Percentiles rank a stretch among this genome's conserved stretches.
Evolutionary conservation across 177 flowering plant genomes (phyloP).

Genomic region (Vitis hybrid): DNA sequence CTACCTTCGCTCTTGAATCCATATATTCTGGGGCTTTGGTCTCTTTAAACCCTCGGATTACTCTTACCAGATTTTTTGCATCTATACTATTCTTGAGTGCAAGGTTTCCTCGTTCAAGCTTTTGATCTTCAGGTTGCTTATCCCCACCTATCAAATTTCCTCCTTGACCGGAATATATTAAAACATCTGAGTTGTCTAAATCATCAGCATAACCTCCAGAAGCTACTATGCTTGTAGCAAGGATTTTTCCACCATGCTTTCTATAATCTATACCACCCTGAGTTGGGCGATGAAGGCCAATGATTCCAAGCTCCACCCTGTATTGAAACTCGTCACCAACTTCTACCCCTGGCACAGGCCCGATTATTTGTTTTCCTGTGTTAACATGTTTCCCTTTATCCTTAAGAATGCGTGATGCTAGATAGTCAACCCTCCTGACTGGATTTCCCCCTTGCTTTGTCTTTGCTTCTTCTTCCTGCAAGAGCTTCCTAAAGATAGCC

Average conservation of each 20-base stretch:
- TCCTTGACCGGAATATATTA: conserved; percentile 72
- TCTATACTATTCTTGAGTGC: conserved; percentile 59
- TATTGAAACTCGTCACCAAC: conserved; percentile 82
- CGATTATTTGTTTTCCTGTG: conserved; percentile 45
- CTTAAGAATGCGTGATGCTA: conserved; percentile 45
- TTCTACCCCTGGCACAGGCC: conserved; percentile 78
- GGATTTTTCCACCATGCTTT: conserved; percentile 23
- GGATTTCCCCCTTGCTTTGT: conserved; percentile 12
- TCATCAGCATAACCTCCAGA: conserved; percentile 79
- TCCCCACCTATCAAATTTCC: conserved; percentile 44
- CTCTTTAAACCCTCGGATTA: conserved; percentile 61
- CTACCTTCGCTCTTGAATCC: conserved; percentile 29
- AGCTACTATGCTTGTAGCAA: conserved; percentile 74
- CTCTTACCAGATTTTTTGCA: conserved; percentile 58
- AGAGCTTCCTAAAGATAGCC: conserved; percentile 56
- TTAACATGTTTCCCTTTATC: conserved; percentile 41
- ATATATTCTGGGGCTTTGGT: conserved; percentile 27
- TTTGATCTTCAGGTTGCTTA: conserved; percentile 68
- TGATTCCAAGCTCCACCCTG: conserved; percentile 63
- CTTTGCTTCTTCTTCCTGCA: conserved; percentile 69
- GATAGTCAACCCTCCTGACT: conserved; percentile 41
- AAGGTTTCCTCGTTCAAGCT: conserved; percentile 80
- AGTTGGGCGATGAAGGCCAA: conserved; percentile 68
- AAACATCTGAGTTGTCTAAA: conserved; percentile 48
- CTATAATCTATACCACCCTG: conserved; percentile 69